Conservation (phyloP, 805 yeast species). For the Saccharomycopsis javanensis region DNA sequence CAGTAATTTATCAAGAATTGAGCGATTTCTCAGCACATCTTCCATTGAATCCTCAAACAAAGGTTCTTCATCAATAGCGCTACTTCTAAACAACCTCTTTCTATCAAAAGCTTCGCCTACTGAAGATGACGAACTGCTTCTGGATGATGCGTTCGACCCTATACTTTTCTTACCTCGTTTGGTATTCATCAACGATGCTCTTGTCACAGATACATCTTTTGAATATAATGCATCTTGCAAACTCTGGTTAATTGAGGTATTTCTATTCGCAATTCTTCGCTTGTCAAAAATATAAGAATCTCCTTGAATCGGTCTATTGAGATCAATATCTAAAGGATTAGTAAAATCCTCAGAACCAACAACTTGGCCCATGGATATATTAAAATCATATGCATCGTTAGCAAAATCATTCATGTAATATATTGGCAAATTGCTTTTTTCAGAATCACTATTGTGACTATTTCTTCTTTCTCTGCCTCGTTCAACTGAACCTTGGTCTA, state of each 20-base stretch:
- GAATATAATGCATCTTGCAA: not conserved
- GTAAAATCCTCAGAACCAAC: slow-evolving; percentile 29
- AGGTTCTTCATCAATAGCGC: not conserved
- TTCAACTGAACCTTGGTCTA: not conserved
- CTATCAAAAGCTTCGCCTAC: not conserved
- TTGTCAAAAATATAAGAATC: not conserved
- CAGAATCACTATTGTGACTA: not conserved
- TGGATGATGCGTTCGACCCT: not conserved
- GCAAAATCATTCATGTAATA: not conserved
- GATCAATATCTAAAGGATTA: not conserved
- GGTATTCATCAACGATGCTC: not conserved
- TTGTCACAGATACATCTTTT: not conserved
- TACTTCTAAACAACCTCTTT: not conserved
- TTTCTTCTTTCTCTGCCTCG: not conserved
- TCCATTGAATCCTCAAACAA: slow-evolving; percentile 3
- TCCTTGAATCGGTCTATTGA: not conserved
- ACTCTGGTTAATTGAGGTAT: not conserved
- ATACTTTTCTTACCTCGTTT: not conserved
- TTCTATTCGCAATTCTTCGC: not conserved
- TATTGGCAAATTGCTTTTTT: not conserved
- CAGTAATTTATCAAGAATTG: not conserved
- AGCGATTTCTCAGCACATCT: not conserved
- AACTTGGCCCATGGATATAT: slow-evolving; percentile 30
- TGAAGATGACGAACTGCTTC: not conserved
- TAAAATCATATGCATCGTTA: slow-evolving; percentile 7